Conservation (phyloP, 495 filamentous ascomycete species). For the Halenospora varia region DNA sequence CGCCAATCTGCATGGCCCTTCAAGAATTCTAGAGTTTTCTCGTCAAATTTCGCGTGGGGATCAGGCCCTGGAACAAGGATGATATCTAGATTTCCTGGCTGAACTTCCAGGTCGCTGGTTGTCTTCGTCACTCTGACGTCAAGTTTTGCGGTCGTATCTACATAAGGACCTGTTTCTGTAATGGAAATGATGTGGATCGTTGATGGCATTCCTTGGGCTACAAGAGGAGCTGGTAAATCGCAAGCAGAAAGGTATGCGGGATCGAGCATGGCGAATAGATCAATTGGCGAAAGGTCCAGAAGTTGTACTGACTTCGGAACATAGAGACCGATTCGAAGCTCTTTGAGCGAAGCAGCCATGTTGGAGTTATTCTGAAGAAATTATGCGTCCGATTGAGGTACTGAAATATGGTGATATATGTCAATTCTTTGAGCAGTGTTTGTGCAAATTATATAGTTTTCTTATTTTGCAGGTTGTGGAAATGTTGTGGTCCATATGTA, state of each 20-base stretch:
- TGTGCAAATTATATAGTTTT: background rate
- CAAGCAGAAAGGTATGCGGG: slow-evolving; percentile 18
- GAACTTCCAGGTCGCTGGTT: slow-evolving; percentile 16
- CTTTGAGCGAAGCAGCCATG: background rate
- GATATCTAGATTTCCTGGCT: slow-evolving; percentile 46
- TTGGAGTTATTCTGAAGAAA: background rate
- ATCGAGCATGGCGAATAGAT: slow-evolving; percentile 21
- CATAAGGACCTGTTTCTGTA: slow-evolving; percentile 7
- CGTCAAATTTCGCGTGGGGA: slow-evolving; percentile 29
- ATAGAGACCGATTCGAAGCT: slow-evolving; percentile 21
- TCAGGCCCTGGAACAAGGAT: slow-evolving; percentile 50
- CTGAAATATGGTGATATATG: background rate
- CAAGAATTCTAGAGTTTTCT: slow-evolving; percentile 41
- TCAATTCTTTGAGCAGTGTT: background rate
- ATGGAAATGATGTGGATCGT: slow-evolving; percentile 21
- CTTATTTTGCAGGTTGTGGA: too few relatives aligned
- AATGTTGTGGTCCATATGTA: too few relatives aligned
- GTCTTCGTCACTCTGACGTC: slow-evolving; percentile 6
- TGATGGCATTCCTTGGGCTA: slow-evolving; percentile 11
- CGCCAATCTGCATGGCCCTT: slow-evolving; percentile 31
- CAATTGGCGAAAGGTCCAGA: slow-evolving; percentile 21
- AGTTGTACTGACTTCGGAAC: slow-evolving; percentile 15
- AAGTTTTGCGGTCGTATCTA: slow-evolving; percentile 16
- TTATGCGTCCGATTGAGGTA: too few relatives aligned
- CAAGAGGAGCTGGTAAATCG: slow-evolving; percentile 10